phyloP scores from a whole-genome alignment of 495 filamentous ascomycete species.

The Cercophora scortea region DNA sequence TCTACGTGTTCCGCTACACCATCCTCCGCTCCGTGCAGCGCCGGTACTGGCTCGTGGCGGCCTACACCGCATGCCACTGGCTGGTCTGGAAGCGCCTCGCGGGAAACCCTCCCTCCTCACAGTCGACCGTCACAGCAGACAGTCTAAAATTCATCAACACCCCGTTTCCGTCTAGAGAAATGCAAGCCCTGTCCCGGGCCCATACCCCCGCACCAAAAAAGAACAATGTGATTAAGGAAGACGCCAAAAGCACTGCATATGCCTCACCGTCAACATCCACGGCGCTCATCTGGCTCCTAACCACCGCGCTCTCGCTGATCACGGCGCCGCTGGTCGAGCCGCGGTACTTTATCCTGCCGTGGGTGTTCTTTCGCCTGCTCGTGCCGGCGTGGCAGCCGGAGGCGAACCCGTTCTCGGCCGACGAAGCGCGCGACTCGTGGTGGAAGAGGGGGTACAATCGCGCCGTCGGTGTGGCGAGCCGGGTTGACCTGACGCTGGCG shows the following conservation, averaged over 20 bases:
- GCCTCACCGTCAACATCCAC: slow-evolving; percentile 26
- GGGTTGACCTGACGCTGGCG: slow-evolving; percentile 36
- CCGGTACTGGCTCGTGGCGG: slow-evolving; percentile 58
- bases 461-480: background rate
- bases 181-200: background rate
- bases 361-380: slow-evolving; percentile 88
- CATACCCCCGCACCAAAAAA: background rate
- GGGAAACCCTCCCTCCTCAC: background rate
- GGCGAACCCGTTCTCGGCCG: background rate
- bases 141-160: background rate
- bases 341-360: slow-evolving; percentile 89
- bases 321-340: slow-evolving; percentile 91
- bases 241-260: background rate
- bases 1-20: slow-evolving; percentile 88
- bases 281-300: slow-evolving; percentile 57
- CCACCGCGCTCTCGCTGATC: slow-evolving; percentile 68
- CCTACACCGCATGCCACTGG: slow-evolving; percentile 47
- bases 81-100: slow-evolving; percentile 49
- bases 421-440: background rate
- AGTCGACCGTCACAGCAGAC: background rate
- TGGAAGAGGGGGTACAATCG: no score
- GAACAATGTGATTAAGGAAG: no score
- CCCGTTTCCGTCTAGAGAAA: background rate
- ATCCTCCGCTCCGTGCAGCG: slow-evolving; percentile 54
- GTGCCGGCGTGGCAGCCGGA: slow-evolving; percentile 38